Conservation (phyloP, 768 basidiomycete genomes). For the Nidularia sp. region DNA sequence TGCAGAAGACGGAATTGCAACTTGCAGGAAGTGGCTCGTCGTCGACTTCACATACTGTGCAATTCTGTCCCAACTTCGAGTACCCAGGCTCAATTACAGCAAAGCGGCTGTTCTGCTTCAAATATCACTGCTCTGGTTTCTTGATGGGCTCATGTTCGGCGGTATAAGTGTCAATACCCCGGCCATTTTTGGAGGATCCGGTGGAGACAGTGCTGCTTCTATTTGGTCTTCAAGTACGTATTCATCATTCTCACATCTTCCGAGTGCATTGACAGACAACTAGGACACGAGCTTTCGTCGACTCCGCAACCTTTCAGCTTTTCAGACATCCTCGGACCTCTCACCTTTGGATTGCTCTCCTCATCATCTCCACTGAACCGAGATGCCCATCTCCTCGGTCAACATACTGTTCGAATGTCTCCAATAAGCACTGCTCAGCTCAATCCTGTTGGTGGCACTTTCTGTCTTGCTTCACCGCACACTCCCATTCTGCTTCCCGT, state of each 20-base stretch:
- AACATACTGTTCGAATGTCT: constrained; percentile 89
- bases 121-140: constrained; percentile 53
- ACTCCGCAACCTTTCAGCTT: constrained; percentile 44
- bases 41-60: constrained; percentile 61
- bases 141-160: constrained; percentile 71
- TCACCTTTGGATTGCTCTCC: constrained; percentile 49
- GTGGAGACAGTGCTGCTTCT: background rate
- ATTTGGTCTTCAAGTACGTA: constrained; percentile 24
- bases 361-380: constrained; percentile 28
- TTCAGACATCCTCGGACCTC: constrained; percentile 40
- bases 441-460: constrained; percentile 71
- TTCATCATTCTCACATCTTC: background rate
- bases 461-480: constrained; percentile 59
- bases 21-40: constrained; percentile 69
- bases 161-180: constrained; percentile 54
- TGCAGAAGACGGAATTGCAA: constrained; percentile 32
- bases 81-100: constrained; percentile 70
- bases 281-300: constrained; percentile 29
- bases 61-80: constrained; percentile 58
- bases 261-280: constrained; percentile 12
- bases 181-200: constrained; percentile 11
- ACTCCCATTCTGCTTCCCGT: constrained; percentile 71
- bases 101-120: constrained; percentile 61
- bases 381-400: constrained; percentile 70
- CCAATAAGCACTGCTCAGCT: constrained; percentile 91